These are phyloP conservation scores for Phytophthora crassamura DNA, from an alignment of 352 stramenopile species.

Conservation along the genomic window DNA sequence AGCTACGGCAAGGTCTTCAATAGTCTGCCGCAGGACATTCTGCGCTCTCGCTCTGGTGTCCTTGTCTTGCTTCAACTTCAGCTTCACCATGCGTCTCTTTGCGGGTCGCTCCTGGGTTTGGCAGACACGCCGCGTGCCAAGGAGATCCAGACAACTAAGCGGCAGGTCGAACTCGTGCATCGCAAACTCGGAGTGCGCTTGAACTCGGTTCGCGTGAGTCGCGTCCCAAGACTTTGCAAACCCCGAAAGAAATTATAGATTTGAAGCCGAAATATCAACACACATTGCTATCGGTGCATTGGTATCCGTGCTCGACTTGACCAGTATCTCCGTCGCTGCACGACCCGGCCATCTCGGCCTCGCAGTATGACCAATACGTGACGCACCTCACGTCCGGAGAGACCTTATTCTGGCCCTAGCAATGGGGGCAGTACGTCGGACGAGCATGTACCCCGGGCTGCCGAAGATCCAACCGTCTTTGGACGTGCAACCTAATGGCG, in stretches of 20 bases:
- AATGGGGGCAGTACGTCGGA: constrained; percentile 22
- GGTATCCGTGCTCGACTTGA: too few relatives aligned
- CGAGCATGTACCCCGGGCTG: constrained; percentile 19
- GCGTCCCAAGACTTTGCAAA: too few relatives aligned
- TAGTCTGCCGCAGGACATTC: constrained; percentile 32
- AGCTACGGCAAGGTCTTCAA: constrained; percentile 36
- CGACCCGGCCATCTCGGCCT: too few relatives aligned
- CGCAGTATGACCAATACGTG: too few relatives aligned
- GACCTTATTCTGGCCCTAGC: too few relatives aligned
- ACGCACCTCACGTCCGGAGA: too few relatives aligned
- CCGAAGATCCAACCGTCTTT: constrained; percentile 24
- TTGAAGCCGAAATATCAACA: too few relatives aligned
- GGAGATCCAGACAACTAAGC: constrained; percentile 51
- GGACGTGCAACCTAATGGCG: constrained; percentile 23
- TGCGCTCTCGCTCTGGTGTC: constrained; percentile 27
- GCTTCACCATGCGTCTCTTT: too few relatives aligned
- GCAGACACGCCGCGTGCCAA: constrained; percentile 46
- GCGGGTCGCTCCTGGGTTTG: constrained; percentile 30
- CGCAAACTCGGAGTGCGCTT: constrained; percentile 50
- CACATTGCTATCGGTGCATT: too few relatives aligned
- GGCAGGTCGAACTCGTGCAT: constrained; percentile 68
- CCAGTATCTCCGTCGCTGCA: too few relatives aligned
- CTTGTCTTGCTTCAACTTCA: background rate
- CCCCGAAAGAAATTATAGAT: too few relatives aligned
- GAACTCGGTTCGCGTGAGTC: constrained; percentile 31